A percentile compares a stretch with the other conserved stretches of the same genome.
Conservation (phyloP, 148 eudicot species). For the Arctostaphylos glauca region DNA sequence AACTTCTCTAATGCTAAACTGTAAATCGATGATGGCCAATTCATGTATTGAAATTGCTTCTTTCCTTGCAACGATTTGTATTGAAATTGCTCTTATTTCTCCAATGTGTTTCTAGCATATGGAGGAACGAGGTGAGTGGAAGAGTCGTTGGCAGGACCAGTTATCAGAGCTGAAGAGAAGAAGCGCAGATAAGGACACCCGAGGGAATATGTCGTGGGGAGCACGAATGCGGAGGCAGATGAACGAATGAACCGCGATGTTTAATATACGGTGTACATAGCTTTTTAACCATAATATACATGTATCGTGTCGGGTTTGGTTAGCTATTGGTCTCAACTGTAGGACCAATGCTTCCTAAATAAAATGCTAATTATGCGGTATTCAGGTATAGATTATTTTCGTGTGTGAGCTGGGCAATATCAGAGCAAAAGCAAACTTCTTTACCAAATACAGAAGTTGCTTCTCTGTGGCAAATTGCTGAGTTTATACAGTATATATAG, state of each 20-base stretch:
- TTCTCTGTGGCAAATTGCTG: no score
- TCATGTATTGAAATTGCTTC: no score
- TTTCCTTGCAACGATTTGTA: no score
- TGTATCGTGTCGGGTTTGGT: not conserved
- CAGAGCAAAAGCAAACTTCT: no score
- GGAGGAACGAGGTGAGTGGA: conserved; percentile 77
- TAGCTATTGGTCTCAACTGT: not conserved
- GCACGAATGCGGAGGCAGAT: conserved; percentile 75
- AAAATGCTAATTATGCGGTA: not conserved
- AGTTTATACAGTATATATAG: no score
- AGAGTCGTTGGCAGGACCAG: conserved; percentile 71
- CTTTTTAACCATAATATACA: not conserved
- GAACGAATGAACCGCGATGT: conserved; percentile 4
- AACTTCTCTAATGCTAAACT: no score
- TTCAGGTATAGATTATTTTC: not conserved
- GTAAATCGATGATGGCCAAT: no score
- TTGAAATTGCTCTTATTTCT: not conserved
- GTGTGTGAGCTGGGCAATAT: not conserved
- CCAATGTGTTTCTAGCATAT: conserved; percentile 23
- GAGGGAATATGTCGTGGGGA: conserved; percentile 66
- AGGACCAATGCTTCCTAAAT: not conserved
- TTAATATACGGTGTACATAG: conserved; percentile 12
- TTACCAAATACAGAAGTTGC: no score
- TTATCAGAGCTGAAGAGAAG: conserved; percentile 67
- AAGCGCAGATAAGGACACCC: conserved; percentile 54